A percentile compares a stretch with the other conserved stretches of the same genome.
Conservation (phyloP, 306 rosid genomes). For the Leucaena leucocephala region DNA sequence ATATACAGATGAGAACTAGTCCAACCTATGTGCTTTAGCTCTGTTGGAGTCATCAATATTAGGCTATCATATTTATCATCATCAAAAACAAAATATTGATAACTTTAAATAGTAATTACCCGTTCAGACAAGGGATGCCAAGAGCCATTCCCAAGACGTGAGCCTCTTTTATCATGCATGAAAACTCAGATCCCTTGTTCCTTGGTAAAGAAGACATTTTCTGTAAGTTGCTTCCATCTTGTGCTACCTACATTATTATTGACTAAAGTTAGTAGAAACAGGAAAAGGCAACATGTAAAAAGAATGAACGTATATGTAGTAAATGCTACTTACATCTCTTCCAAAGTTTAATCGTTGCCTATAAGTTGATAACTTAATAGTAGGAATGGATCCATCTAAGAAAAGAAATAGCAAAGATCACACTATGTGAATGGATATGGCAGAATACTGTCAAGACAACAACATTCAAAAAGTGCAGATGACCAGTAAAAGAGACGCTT, state of each 20-base stretch:
- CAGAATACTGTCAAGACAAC: slow-evolving; percentile 28
- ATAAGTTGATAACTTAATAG: slow-evolving; percentile 73
- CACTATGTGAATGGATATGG: slow-evolving; percentile 11
- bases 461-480: slow-evolving; percentile 30
- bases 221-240: slow-evolving; percentile 45
- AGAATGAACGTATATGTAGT: slow-evolving; percentile 4
- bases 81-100: slow-evolving; percentile 27
- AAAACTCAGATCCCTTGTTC: slow-evolving; percentile 81
- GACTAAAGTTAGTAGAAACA: slow-evolving; percentile 23
- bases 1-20: slow-evolving; percentile 15
- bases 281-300: not conserved
- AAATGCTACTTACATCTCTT: slow-evolving; percentile 56
- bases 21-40: not conserved
- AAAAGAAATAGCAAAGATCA: slow-evolving; percentile 37
- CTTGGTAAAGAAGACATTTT: slow-evolving; percentile 56
- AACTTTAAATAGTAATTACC: slow-evolving; percentile 48
- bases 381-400: slow-evolving; percentile 87
- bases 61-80: not conserved
- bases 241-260: slow-evolving; percentile 50
- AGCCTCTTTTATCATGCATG: slow-evolving; percentile 80
- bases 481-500: slow-evolving; percentile 9
- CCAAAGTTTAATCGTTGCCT: slow-evolving; percentile 68
- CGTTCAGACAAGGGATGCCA: slow-evolving; percentile 75
- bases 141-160: slow-evolving; percentile 70
- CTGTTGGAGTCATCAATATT: not conserved